A percentile compares a stretch with the other conserved stretches of the same genome.
Conservation (phyloP, 2,329 filamentous ascomycete genomes). For the Helicocarpus griseus region DNA sequence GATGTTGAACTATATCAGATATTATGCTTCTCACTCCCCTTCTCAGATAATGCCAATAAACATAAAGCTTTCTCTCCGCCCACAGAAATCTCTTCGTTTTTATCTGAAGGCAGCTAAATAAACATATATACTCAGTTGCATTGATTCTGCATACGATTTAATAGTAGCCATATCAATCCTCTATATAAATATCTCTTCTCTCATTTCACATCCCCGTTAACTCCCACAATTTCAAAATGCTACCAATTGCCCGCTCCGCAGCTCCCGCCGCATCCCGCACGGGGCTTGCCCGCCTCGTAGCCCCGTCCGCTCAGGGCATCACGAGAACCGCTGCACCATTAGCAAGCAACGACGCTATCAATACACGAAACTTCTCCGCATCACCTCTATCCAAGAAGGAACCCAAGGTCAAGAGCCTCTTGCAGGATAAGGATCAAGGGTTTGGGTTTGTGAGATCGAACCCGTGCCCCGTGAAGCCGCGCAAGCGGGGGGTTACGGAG, state of each 20-base stretch:
- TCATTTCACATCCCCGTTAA: neutral
- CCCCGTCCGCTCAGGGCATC: neutral
- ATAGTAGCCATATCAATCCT: too few species aligned
- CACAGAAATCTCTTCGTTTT: too few species aligned
- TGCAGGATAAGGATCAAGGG: slow-evolving; percentile 41
- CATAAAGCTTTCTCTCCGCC: too few species aligned
- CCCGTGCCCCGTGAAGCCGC: slow-evolving; percentile 39
- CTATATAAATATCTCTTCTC: too few species aligned
- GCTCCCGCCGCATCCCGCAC: neutral
- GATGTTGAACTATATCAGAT: neutral
- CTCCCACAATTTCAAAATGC: neutral
- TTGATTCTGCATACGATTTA: too few species aligned
- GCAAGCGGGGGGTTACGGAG: slow-evolving; percentile 43
- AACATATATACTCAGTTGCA: too few species aligned
- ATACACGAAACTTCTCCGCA: neutral
- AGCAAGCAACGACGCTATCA: neutral
- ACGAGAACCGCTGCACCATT: neutral
- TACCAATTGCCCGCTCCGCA: neutral
- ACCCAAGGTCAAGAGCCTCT: slow-evolving; percentile 26
- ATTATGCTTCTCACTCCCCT: neutral
- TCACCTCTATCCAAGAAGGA: neutral
- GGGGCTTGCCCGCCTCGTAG: neutral
- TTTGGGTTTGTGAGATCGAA: slow-evolving; percentile 46
- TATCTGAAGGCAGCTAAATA: too few species aligned
- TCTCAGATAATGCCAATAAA: neutral